A percentile compares a stretch with the other conserved stretches of the same genome.
These are phyloP conservation scores for Phaeotremella skinneri DNA, from an alignment of 768 basidiomycete genomes.

Conservation along the genomic window DNA sequence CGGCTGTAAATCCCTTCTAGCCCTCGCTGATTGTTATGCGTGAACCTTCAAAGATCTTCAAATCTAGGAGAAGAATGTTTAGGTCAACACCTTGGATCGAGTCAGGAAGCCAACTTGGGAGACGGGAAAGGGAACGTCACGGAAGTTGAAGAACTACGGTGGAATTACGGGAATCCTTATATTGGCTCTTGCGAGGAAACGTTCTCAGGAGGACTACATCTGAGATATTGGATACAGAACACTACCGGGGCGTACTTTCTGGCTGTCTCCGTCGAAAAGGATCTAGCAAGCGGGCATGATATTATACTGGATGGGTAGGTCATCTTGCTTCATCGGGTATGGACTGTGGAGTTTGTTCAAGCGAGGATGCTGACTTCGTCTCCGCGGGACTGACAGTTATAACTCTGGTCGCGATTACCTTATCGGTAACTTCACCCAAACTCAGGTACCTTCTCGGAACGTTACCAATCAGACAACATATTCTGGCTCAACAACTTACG, in stretches of 20 bases:
- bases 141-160: constrained; percentile 79
- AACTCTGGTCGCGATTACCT: constrained; percentile 81
- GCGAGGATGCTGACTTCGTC: constrained; percentile 13
- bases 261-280: constrained; percentile 42
- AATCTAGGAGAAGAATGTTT: constrained; percentile 70
- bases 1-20: not conserved
- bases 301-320: constrained; percentile 68
- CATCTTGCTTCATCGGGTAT: not conserved
- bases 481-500: constrained; percentile 63
- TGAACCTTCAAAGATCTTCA: constrained; percentile 55
- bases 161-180: constrained; percentile 74
- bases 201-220: constrained; percentile 79
- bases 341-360: not conserved
- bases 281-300: constrained; percentile 61
- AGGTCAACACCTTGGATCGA: constrained; percentile 69
- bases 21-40: not conserved
- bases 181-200: constrained; percentile 86
- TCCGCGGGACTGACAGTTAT: constrained; percentile 55
- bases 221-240: constrained; percentile 84
- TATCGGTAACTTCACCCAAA: constrained; percentile 72
- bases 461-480: constrained; percentile 64
- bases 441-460: constrained; percentile 16
- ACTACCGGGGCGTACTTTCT: constrained; percentile 53
- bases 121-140: constrained; percentile 74
- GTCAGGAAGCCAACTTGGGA: constrained; percentile 70